Base-by-base conservation (phyloP, 495 filamentous ascomycete species). In the Cenococcum geophilum region DNA sequence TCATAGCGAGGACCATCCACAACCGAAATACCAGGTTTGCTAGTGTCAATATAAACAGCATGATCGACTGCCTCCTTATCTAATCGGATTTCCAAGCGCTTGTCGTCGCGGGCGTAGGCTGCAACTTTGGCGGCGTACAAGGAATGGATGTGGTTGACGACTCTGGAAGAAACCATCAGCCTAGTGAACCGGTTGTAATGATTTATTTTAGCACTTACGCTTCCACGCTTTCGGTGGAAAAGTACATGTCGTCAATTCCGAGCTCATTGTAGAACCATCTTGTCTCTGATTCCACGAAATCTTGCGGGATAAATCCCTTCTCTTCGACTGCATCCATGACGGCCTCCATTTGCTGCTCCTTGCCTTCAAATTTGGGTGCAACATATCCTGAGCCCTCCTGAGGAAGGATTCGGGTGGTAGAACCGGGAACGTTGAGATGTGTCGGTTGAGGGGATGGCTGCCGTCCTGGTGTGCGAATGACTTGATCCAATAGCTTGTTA, bases 171-270 rank as follows among this genome's bases (percentile, higher is more conserved):
- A 27, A 8, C 12, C 32, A 53, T 57, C 27, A 58, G 56, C 12
- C 14, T 49, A 1, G 10, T 23, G 12, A 18, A 20, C 4, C 1
- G 45, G 23, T 35, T 27, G 25, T 42, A 11, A 42, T 20, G 14
- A 40, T 37, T 16, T 12, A 21, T 8, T 55, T 53, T 4, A 23
- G 32, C 50, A 54, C 70, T 52, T 63, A 70, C 65, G 88, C 89
- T 45, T 91, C 88, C 23, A 85, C 86, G 2, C 82, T 82, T 76
- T 98, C 93, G 37, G 90, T 89, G 72, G 95, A 88, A 79, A 98
- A 98, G 76, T 98, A 98, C 77, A 96, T 92, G 75, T 98, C 93
- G 74, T 98, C 93, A 69, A 98, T 98, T 55, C 93, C 95, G 14
- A 98, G 82, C 72, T 91, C 87, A 66, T 93, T 88, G 77, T 98